These are phyloP conservation scores for Primulina huaijiensis DNA, from an alignment of 257 asterid species.

Conservation along the genomic window DNA sequence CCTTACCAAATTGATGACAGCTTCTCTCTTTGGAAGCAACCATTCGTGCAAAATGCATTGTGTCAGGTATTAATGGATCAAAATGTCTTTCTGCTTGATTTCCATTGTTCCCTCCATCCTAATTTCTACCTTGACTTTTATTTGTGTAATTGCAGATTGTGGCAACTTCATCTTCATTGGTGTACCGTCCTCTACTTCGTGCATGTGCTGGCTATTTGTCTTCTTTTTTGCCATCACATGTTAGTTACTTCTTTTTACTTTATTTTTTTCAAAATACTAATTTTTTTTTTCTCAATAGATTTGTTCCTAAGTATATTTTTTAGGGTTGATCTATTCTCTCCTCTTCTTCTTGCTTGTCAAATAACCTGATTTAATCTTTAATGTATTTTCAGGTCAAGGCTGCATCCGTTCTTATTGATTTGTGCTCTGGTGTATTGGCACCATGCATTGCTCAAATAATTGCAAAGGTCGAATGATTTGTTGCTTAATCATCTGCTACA, in stretches of 20 bases:
- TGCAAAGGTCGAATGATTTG: constrained; percentile 61
- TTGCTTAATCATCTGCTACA: constrained; percentile 24
- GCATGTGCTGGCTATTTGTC: constrained; percentile 92
- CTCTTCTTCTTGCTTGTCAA: constrained; percentile 14
- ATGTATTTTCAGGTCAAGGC: constrained; percentile 72
- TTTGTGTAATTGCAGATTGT: constrained; percentile 65
- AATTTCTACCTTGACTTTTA: constrained; percentile 24
- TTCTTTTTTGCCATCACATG: constrained; percentile 89
- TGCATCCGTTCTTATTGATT: constrained; percentile 86
- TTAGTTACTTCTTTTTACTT: constrained; percentile 48
- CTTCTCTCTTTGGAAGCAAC: constrained; percentile 88
- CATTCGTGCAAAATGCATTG: constrained; percentile 73
- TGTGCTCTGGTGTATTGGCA: constrained; percentile 84
- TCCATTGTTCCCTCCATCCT: constrained; percentile 10
- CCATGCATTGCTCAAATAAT: constrained; percentile 95
- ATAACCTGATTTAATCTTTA: constrained; percentile 25
- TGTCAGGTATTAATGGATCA: constrained; percentile 56
- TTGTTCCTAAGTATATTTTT: constrained; percentile 13
- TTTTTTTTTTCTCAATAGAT: constrained; percentile 22
- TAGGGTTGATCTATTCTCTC: constrained; percentile 19
- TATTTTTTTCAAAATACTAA: constrained; percentile 22
- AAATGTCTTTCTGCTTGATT: constrained; percentile 16
- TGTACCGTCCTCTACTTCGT: constrained; percentile 78
- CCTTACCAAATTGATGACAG: constrained; percentile 70
- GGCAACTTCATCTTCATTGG: constrained; percentile 70